Evolutionary conservation across 345 rosid genomes (phyloP), one percentile per base, ranked within the genome.

Genomic region (Geranium rotundifolium): DNA sequence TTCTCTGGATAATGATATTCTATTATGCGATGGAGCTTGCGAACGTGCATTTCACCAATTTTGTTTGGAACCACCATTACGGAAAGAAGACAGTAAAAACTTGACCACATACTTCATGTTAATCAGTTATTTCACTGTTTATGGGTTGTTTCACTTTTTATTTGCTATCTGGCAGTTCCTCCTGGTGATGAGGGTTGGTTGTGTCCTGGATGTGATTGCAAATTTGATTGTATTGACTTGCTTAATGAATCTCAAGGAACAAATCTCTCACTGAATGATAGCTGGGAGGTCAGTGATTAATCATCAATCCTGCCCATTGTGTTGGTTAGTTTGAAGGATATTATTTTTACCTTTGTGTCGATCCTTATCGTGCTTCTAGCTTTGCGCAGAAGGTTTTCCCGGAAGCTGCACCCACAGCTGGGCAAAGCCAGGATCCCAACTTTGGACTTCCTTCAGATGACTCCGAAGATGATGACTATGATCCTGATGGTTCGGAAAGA

Each of bases 181-280:
- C 95, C 96, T 0, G 99, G 71, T 70, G 97, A 88, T 59, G 92
- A 90, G 78, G 82, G 88, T 77, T 93, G 99, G 99, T 75, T 90
- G 71, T 93, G 99, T 76, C 97, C 97, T 17, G 92, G 81, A 66
- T 93, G 99, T 64, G 85, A 84, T 74, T 93, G 99, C 85, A 93
- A 86, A 79, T 79, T 77, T 69, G 86, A 85, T 73, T 81, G 90
- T 75, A 74, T 86, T n/a, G 87, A 75, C 62, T 60, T 85, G 78
- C 83, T 93, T 56, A 93, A 93, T 76, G 82, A 83, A 19, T 85
- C 85, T 50, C 85, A 73, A 71, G 96, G 89, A 74, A 82, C 92
- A 63, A 77, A 77, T 58, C 72, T 86, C 62, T 77, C 81, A 50
- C 64, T 93, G 66, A 69, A 67, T 29, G 85, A 86, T 73, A 77